Evolutionary conservation across 352 stramenopile species (phyloP).

Genomic region (Pythium folliculosum): DNA sequence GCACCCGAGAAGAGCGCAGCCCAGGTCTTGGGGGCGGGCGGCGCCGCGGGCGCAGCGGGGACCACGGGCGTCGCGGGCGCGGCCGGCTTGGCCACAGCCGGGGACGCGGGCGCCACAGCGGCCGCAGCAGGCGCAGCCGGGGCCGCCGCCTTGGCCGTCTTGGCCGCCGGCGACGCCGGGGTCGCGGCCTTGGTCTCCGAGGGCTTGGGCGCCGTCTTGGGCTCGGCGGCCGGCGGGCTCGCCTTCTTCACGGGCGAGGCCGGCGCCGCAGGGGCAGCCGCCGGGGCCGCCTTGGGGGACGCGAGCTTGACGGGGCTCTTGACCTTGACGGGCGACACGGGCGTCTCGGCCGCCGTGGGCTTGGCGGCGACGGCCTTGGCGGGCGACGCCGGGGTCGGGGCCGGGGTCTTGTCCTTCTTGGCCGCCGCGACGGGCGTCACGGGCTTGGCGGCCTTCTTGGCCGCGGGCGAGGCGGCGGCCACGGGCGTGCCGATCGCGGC

Average conservation of each 20-base stretch:
- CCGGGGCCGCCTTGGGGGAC: slow-evolving; percentile 32
- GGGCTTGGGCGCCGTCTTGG: slow-evolving; percentile 35
- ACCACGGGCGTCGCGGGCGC: slow-evolving; percentile 33
- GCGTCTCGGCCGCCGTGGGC: slow-evolving; percentile 17
- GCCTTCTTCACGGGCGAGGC: slow-evolving; percentile 42
- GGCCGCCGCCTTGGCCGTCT: slow-evolving; percentile 19
- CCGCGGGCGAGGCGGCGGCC: slow-evolving; percentile 16
- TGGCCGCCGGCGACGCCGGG: slow-evolving; percentile 29
- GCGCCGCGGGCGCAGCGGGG: slow-evolving; percentile 33
- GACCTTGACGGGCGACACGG: slow-evolving; percentile 37
- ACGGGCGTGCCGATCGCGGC: slow-evolving; percentile 47
- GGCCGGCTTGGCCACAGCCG: slow-evolving; percentile 30
- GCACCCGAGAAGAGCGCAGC: slow-evolving; percentile 49
- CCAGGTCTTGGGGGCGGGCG: slow-evolving; percentile 54
- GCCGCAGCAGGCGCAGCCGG: slow-evolving; percentile 21
- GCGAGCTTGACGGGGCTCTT: slow-evolving; percentile 28
- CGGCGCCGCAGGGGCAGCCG: slow-evolving; percentile 14
- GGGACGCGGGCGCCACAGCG: slow-evolving; percentile 27
- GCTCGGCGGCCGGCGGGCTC: slow-evolving; percentile 33
- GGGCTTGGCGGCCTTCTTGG: slow-evolving; percentile 24
- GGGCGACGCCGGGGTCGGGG: slow-evolving; percentile 11
- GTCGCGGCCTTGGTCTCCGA: slow-evolving; percentile 39
- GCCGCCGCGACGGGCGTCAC: neutral
- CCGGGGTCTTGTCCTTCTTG: slow-evolving; percentile 34
- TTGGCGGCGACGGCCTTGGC: slow-evolving; percentile 13